Percentiles rank a stretch among this genome's conserved stretches.
phyloP scores from a whole-genome alignment of 345 rosid genomes.

The Tarenaya hassleriana region DNA sequence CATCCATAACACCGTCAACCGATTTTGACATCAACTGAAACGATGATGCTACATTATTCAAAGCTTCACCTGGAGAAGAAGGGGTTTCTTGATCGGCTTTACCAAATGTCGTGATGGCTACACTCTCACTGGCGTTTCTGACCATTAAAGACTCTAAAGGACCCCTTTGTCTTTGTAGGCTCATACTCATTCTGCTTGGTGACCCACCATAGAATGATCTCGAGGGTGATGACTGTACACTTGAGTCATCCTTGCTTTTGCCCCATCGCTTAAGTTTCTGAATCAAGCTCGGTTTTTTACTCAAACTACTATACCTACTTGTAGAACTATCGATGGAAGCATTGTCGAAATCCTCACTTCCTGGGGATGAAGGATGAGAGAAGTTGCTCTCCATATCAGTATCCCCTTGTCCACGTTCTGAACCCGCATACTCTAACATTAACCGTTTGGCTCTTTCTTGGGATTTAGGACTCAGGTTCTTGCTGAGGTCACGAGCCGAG shows the following conservation, averaged over 20 bases:
- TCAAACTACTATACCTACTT: slow-evolving; percentile 65
- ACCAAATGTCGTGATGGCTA: slow-evolving; percentile 86
- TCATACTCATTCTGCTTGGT: slow-evolving; percentile 50
- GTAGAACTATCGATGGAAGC: slow-evolving; percentile 75
- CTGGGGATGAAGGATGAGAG: slow-evolving; percentile 90
- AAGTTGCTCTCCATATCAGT: slow-evolving; percentile 82
- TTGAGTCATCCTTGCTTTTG: slow-evolving; percentile 73
- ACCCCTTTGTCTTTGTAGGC: slow-evolving; percentile 53
- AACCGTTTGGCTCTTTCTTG: slow-evolving; percentile 79
- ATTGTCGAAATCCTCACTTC: slow-evolving; percentile 87
- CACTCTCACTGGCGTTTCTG: slow-evolving; percentile 68
- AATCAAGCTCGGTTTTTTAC: slow-evolving; percentile 67
- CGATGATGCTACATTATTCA: slow-evolving; percentile 62
- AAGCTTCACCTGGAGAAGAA: slow-evolving; percentile 45
- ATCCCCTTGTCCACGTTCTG: slow-evolving; percentile 93
- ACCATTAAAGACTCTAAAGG: slow-evolving; percentile 88
- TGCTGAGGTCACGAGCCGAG: slow-evolving; percentile 92
- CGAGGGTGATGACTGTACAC: slow-evolving; percentile 60
- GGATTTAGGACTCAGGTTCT: slow-evolving; percentile 78
- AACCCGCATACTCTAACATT: slow-evolving; percentile 86
- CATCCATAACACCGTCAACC: slow-evolving; percentile 62
- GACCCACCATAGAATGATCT: no score
- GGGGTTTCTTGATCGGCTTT: slow-evolving; percentile 49
- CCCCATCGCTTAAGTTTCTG: slow-evolving; percentile 93
- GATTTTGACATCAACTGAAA: slow-evolving; percentile 92